A percentile compares a stretch with the other conserved stretches of the same genome.
Evolutionary conservation across 2,329 filamentous ascomycete genomes (phyloP).

Genomic region (Ciborinia camelliae): DNA sequence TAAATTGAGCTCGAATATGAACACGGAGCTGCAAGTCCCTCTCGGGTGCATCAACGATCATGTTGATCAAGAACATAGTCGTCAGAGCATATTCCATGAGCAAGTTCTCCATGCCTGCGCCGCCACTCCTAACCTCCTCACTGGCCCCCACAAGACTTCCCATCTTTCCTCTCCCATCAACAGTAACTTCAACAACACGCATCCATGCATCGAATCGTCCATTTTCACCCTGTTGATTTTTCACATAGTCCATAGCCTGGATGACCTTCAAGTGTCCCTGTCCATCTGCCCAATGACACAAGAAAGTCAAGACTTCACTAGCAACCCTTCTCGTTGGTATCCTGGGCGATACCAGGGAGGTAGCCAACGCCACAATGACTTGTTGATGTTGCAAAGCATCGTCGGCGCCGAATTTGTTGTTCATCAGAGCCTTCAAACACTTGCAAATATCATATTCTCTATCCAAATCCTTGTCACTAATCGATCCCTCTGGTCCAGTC

Average conservation of each 20-base stretch:
- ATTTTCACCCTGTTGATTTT: slow-evolving; percentile 82
- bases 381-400: slow-evolving; percentile 89
- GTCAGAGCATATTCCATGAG: slow-evolving; percentile 98
- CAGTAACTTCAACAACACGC: slow-evolving; percentile 94
- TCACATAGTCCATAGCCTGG: slow-evolving; percentile 88
- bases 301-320: slow-evolving; percentile 91
- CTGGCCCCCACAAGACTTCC: slow-evolving; percentile 94
- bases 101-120: slow-evolving; percentile 97
- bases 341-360: slow-evolving; percentile 81
- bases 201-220: slow-evolving; percentile 98
- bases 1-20: slow-evolving; percentile 94
- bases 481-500: slow-evolving; percentile 48
- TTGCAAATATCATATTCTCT: slow-evolving; percentile 94
- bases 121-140: slow-evolving; percentile 91
- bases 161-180: slow-evolving; percentile 98
- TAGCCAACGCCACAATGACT: slow-evolving; percentile 82
- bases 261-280: slow-evolving; percentile 91
- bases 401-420: slow-evolving; percentile 98
- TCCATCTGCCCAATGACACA: slow-evolving; percentile 90
- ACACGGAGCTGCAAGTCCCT: slow-evolving; percentile 85
- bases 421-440: slow-evolving; percentile 95
- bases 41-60: slow-evolving; percentile 89
- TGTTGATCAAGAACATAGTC: slow-evolving; percentile 92
- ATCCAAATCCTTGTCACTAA: slow-evolving; percentile 66
- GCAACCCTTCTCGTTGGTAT: slow-evolving; percentile 91